Evolutionary conservation across 140 eudicot species (phyloP), one percentile per base, ranked within the genome.

Genomic region (Stevia rebaudiana): DNA sequence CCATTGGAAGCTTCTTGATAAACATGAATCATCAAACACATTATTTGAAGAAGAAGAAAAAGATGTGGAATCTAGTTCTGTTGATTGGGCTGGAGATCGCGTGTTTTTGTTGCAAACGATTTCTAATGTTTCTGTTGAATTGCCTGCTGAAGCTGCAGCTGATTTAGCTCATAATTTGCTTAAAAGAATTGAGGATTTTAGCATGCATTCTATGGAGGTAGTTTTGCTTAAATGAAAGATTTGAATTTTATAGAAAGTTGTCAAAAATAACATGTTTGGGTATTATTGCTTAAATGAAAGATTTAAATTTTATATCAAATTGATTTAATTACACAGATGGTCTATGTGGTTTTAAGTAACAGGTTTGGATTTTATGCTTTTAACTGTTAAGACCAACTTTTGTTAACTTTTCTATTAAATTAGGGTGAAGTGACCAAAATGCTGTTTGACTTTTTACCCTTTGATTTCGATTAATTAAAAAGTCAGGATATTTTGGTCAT

Each of bases 171-270:
- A 83, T 72, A 75, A 85, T 76, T 73, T 92, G 71, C 94, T 92
- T 24, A 81, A 81, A 80, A 72, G 99, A 47, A 81, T 92, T 2
- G 95, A 88, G 63, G 88, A 83, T 67, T 92, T 92, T 72, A 81
- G 76, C 69, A 88, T 88, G 99, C 95, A 90, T 73, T 79, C 88
- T 10, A 84, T 94, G 70, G 95, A 90, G 95, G 97, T 90, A 90
- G 41, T 11, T 37, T 36, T 43, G n/a, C 39, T 3, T 70, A 1
- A 5, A 17, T 16, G 10, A 41, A 16, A 30, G 25, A 3, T 66
- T 23, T 15, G 6, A 18, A 9, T 65, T 42, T 31, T 53, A 25
- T 8, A 50, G 56, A 28, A 50, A 19, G 3, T 19, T 7, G 3
- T n/a, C n/a, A n/a, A n/a, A n/a, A n/a, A n/a, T n/a, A n/a, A n/a